Conservation (phyloP, 805 yeast species). For the Yarrowia osloensis region DNA sequence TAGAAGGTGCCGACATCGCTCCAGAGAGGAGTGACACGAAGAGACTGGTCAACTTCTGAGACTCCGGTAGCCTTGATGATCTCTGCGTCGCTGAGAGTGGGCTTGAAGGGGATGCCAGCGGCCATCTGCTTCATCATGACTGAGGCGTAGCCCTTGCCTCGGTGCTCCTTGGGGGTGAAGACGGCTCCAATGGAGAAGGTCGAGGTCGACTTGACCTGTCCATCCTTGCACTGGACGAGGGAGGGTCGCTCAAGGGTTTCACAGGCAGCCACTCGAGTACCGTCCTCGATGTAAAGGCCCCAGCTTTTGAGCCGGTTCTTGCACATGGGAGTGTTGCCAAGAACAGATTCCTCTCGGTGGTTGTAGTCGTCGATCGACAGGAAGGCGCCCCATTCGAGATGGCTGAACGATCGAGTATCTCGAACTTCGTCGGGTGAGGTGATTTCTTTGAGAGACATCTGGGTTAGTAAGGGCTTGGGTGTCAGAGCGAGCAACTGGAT, state of each 20-base stretch:
- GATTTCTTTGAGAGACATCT: slow-evolving; percentile 29
- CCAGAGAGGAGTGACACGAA: slow-evolving; percentile 53
- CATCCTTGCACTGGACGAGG: slow-evolving; percentile 35
- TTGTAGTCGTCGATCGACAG: slow-evolving; percentile 38
- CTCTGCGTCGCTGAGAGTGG: slow-evolving; percentile 8
- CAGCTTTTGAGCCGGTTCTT: slow-evolving; percentile 36
- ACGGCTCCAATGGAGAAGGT: slow-evolving; percentile 57
- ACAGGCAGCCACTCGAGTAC: slow-evolving; percentile 46
- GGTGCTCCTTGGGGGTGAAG: slow-evolving; percentile 50
- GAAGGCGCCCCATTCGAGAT: slow-evolving; percentile 38
- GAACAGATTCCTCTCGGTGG: slow-evolving; percentile 37
- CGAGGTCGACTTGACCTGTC: slow-evolving; percentile 32
- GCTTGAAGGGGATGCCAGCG: slow-evolving; percentile 5
- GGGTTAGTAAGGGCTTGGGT: background rate
- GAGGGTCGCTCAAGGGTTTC: slow-evolving; percentile 50
- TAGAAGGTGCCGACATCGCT: slow-evolving; percentile 76
- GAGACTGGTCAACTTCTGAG: slow-evolving; percentile 33
- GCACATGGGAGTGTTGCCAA: slow-evolving; percentile 31
- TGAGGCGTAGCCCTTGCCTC: slow-evolving; percentile 59
- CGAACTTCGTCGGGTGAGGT: slow-evolving; percentile 6
- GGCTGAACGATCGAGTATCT: slow-evolving; percentile 32
- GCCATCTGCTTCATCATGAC: slow-evolving; percentile 19
- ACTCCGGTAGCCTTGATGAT: slow-evolving; percentile 27
- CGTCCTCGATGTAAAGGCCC: slow-evolving; percentile 40
- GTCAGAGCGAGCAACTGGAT: background rate